Conservation (phyloP, 257 asterid genomes). For the Pogostemon cablin region DNA sequence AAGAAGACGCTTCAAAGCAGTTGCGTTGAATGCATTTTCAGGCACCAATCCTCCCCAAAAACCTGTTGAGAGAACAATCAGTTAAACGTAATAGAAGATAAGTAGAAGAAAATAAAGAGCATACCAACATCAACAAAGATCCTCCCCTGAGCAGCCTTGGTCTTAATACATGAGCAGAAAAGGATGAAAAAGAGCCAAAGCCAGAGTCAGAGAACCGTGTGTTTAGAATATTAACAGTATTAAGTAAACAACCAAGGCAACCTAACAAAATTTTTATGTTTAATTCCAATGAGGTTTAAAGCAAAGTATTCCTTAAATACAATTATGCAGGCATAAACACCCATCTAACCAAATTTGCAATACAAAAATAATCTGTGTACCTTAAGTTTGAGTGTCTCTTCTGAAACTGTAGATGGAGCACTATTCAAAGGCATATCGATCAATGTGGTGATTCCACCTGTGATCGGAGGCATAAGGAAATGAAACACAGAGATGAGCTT, state of each 20-base stretch:
- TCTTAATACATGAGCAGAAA: constrained; percentile 46
- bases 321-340: constrained; percentile 11
- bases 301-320: neutral
- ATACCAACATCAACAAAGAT: constrained; percentile 92
- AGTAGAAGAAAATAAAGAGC: constrained; percentile 29
- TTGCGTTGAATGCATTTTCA: constrained; percentile 79
- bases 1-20: constrained; percentile 77
- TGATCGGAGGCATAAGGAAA: constrained; percentile 11
- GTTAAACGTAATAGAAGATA: constrained; percentile 9
- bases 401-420: constrained; percentile 83
- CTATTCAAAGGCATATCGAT: constrained; percentile 97
- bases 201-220: constrained; percentile 18
- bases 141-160: constrained; percentile 76
- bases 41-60: constrained; percentile 99
- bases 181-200: neutral
- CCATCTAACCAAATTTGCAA: neutral
- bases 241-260: neutral
- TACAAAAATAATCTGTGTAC: constrained; percentile 39
- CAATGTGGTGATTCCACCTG: constrained; percentile 96
- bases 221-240: neutral
- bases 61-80: constrained; percentile 51
- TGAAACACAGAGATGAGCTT: too few species aligned
- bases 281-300: neutral
- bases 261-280: neutral
- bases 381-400: constrained; percentile 84